Evolutionary conservation across 2,329 filamentous ascomycete genomes (phyloP), one percentile per base, ranked within the genome.

Genomic region (Graphilbum ipis-grandicollis): DNA sequence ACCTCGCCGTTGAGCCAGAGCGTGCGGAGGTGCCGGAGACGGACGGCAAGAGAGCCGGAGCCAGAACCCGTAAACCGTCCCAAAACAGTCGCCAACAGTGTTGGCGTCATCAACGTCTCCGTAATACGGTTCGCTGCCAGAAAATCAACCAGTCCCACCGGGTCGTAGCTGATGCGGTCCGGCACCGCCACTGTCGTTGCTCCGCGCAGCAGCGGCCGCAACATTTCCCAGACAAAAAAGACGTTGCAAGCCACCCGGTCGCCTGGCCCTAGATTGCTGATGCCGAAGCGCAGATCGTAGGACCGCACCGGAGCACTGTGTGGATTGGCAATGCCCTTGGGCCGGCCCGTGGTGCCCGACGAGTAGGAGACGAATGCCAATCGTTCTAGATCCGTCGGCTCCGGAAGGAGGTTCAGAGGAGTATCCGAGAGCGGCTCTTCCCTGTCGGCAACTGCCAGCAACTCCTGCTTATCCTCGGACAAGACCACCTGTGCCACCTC

Each of bases 221-320:
- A 54, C 39, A 86, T 85, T 52, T 88, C 81, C 81, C 81, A 88
- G 33, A 86, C 66, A 51, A 88, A 88, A 54, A 86, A 88, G 41
- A 86, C 81, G 60, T 86, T 88, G 58, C 80, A 86, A n/a, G 81
- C 81, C 10, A 86, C 79, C 7, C 81, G 70, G 46, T 85, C 81
- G 14, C 79, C 79, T 0, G 75, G 75, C 15, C 66, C 56, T 3
- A 83, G 59, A 51, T 86, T 75, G 44, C 73, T 78, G 34, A 86
- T 54, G 9, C 58, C 62, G 48, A 86, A 86, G 52, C 81, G 63
- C 43, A 83, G 54, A 46, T 82, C 63, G 50, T 86, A 86, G 7
- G 80, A 86, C 21, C 70, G 65, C 2, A 86, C 75, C 1, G 80
- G 65, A 14, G 80, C 80, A 47, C 71, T 65, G 52, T 86, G 80